Percentiles rank a stretch among this genome's conserved stretches.
Conservation (phyloP, 192 early-diverging fungal species). For the Podila epigama region DNA sequence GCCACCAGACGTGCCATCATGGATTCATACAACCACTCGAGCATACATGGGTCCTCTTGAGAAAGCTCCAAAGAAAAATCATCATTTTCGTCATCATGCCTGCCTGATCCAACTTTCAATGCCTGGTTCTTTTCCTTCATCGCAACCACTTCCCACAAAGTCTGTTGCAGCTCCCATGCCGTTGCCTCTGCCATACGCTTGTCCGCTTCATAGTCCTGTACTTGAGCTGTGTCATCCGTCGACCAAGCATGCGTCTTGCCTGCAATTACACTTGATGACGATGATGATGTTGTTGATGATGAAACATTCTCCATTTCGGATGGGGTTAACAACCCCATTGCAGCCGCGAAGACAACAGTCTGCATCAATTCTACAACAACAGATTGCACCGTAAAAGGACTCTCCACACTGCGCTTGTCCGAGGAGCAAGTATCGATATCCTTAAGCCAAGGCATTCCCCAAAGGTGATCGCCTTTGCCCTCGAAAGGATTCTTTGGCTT, state of each 20-base stretch:
- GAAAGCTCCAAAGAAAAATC: not conserved
- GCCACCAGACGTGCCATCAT: conserved; percentile 27
- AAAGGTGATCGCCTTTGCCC: not conserved
- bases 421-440: conserved; percentile 17
- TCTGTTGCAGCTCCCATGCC: conserved; percentile 28
- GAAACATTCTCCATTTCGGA: not conserved
- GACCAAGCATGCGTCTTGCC: not conserved
- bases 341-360: not conserved
- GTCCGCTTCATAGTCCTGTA: conserved; percentile 34
- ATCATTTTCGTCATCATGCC: not conserved
- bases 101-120: not conserved
- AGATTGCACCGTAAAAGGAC: conserved; percentile 14
- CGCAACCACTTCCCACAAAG: conserved; percentile 10
- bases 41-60: conserved; percentile 20
- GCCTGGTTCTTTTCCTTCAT: not conserved
- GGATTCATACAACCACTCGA: conserved; percentile 37
- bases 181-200: conserved; percentile 16
- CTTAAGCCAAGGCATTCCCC: conserved; percentile 7
- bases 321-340: not conserved
- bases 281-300: too few species aligned
- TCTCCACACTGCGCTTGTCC: conserved; percentile 10
- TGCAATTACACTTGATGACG: not conserved
- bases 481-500: not conserved
- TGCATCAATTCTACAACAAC: conserved; percentile 42
- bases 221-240: not conserved